phyloP scores from a whole-genome alignment of 805 yeast species.

The Candida insectalens region DNA sequence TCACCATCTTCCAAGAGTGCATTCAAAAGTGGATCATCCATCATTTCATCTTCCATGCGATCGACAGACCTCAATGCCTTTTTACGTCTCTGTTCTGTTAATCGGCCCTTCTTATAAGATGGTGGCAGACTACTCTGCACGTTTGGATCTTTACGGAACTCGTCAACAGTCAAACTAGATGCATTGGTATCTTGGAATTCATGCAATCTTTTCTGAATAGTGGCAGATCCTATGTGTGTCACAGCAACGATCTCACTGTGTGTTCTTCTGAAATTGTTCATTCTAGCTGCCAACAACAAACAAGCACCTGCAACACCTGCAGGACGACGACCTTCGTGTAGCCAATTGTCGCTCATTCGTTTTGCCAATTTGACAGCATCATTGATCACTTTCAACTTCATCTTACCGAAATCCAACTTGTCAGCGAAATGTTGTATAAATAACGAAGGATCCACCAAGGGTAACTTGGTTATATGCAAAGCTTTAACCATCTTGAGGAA shows the following conservation, averaged over 20 bases:
- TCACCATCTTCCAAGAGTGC: constrained; percentile 35
- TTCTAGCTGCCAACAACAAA: constrained; percentile 83
- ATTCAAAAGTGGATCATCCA: constrained; percentile 32
- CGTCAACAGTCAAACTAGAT: constrained; percentile 61
- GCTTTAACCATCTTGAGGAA: constrained; percentile 87
- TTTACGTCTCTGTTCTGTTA: constrained; percentile 29
- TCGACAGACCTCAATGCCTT: constrained; percentile 21
- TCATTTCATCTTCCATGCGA: constrained; percentile 29
- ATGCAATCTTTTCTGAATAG: constrained; percentile 79
- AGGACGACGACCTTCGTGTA: constrained; percentile 92
- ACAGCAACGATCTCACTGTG: constrained; percentile 92
- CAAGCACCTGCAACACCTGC: constrained; percentile 99
- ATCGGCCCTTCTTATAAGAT: constrained; percentile 57
- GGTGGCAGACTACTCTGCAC: constrained; percentile 67
- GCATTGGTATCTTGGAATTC: constrained; percentile 78
- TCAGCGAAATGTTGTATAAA: constrained; percentile 93
- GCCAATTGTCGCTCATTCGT: constrained; percentile 93
- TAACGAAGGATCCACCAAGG: constrained; percentile 88
- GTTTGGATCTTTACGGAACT: constrained; percentile 44
- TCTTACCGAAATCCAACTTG: constrained; percentile 69
- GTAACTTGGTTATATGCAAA: constrained; percentile 65
- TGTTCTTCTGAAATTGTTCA: constrained; percentile 89
- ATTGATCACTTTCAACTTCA: constrained; percentile 61
- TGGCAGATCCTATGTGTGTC: constrained; percentile 90
- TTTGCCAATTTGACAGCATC: constrained; percentile 85